Evolutionary conservation across 2,329 filamentous ascomycete species (phyloP).

Genomic region (Ceratocystis cacaofunesta): DNA sequence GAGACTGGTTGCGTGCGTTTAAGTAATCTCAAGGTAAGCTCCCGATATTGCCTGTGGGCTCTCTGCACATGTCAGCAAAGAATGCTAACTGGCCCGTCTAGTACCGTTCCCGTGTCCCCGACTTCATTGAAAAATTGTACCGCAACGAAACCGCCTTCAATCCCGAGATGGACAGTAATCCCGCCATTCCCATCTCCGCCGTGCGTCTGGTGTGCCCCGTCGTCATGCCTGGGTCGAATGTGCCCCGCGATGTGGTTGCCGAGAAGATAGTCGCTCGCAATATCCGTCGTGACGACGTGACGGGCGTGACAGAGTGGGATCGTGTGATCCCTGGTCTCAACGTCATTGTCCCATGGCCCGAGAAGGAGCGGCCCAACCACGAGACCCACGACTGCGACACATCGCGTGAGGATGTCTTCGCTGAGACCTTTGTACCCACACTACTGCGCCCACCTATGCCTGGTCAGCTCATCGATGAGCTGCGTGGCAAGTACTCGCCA

Average conservation of each 20-base stretch:
- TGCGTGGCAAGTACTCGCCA: constrained; percentile 66
- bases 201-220: constrained; percentile 73
- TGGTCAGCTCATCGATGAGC: constrained; percentile 61
- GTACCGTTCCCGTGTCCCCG: constrained; percentile 14
- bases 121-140: constrained; percentile 15
- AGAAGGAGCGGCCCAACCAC: constrained; percentile 38
- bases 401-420: constrained; percentile 57
- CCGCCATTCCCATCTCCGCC: constrained; percentile 50
- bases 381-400: constrained; percentile 55
- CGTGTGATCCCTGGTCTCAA: constrained; percentile 57
- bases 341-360: constrained; percentile 63
- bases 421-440: constrained; percentile 61
- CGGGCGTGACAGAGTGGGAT: constrained; percentile 30
- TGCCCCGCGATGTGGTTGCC: constrained; percentile 60
- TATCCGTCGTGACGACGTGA: constrained; percentile 29
- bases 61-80: neutral
- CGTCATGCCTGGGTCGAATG: constrained; percentile 47
- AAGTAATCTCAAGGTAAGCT: constrained; percentile 45
- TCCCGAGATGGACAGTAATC: constrained; percentile 29
- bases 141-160: constrained; percentile 28
- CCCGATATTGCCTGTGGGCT: constrained; percentile 19
- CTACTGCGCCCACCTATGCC: constrained; percentile 69
- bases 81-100: neutral
- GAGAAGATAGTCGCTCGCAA: constrained; percentile 46
- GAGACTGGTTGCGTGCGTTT: constrained; percentile 45